A percentile compares a stretch with the other conserved stretches of the same genome.
phyloP scores from a whole-genome alignment of 495 filamentous ascomycete species.

The Cladorrhinum samala region DNA sequence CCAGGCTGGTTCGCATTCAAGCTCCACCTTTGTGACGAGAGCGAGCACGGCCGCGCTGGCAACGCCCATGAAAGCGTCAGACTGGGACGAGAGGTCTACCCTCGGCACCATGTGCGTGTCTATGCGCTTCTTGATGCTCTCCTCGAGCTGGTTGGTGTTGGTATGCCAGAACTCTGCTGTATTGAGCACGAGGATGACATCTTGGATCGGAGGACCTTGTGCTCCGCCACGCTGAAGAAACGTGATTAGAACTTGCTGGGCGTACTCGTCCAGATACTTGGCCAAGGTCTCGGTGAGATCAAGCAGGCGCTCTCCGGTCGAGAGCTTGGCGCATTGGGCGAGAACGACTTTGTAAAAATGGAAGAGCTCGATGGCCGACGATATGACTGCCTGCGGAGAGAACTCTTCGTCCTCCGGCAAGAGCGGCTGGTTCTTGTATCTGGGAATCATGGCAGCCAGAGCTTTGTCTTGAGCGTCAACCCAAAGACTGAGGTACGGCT shows the following conservation, averaged over 20 bases:
- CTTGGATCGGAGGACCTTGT: conserved; percentile 62
- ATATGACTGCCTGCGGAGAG: conserved; percentile 77
- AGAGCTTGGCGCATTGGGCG: conserved; percentile 93
- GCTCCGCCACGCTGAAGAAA: conserved; percentile 59
- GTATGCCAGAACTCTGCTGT: conserved; percentile 97
- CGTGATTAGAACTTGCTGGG: conserved; percentile 81
- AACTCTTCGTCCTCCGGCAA: conserved; percentile 86
- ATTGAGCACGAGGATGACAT: conserved; percentile 80
- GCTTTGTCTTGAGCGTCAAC: conserved; percentile 94
- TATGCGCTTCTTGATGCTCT: conserved; percentile 86
- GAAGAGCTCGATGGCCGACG: conserved; percentile 94
- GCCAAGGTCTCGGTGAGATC: conserved; percentile 81
- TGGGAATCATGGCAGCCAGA: conserved; percentile 77
- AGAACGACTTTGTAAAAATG: conserved; percentile 89
- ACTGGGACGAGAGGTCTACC: conserved; percentile 86
- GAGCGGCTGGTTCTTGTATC: conserved; percentile 79
- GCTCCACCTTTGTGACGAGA: conserved; percentile 76
- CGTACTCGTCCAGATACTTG: conserved; percentile 93
- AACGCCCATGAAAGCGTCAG: conserved; percentile 92
- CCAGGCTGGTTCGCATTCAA: conserved; percentile 79
- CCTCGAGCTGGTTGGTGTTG: conserved; percentile 85
- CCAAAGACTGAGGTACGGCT: conserved; percentile 95
- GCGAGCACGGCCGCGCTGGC: conserved; percentile 80
- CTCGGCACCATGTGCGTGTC: conserved; percentile 66
- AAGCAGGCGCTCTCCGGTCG: conserved; percentile 76